These are phyloP conservation scores for Corymbia calophylla DNA, from an alignment of 441 rosid species.

Conservation along the genomic window DNA sequence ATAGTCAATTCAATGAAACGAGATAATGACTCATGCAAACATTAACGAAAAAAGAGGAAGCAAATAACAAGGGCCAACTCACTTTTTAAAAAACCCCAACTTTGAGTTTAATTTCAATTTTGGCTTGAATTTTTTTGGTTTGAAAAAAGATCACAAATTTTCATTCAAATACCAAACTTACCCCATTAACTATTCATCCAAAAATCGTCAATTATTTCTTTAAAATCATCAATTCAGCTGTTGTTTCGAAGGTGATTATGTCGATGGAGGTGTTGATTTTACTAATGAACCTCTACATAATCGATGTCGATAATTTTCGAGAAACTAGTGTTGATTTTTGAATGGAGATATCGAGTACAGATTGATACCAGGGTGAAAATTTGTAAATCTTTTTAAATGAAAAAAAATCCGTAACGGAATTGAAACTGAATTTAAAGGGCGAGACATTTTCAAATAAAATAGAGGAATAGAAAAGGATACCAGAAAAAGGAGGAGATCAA, in stretches of 20 bases:
- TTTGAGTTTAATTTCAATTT: background rate
- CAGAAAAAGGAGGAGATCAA: background rate
- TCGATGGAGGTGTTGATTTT: fast-evolving
- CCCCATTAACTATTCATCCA: background rate
- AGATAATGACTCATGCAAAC: background rate
- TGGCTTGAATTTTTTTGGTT: fast-evolving
- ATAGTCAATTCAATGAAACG: background rate
- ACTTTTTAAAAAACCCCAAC: background rate
- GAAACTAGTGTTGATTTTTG: background rate
- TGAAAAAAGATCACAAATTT: background rate
- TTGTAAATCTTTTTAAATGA: background rate
- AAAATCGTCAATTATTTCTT: background rate
- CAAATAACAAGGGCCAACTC: background rate
- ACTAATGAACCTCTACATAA: background rate
- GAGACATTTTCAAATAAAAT: fast-evolving
- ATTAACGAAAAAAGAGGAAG: background rate
- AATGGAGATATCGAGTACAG: fast-evolving
- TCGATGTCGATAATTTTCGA: background rate
- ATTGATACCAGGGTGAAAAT: background rate
- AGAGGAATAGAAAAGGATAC: background rate
- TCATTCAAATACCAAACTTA: background rate
- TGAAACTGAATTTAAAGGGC: background rate
- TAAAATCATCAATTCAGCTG: background rate
- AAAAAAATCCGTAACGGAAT: fast-evolving
- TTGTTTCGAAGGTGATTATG: fast-evolving